These are phyloP conservation scores for Bipolaris gigantea DNA, from an alignment of 2,329 filamentous ascomycete genomes.

Conservation along the genomic window DNA sequence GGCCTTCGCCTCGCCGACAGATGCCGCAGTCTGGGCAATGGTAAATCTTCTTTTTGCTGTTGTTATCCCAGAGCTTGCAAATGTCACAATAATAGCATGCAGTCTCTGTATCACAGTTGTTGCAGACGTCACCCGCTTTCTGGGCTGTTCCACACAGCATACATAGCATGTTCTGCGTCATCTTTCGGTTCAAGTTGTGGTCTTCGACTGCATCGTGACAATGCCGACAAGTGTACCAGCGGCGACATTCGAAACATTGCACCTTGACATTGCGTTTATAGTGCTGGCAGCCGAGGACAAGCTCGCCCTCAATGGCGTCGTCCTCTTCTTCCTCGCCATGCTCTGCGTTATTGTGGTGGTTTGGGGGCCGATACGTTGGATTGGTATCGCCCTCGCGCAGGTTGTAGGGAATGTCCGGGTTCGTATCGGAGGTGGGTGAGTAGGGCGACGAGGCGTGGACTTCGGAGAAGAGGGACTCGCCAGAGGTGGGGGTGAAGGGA, in stretches of 20 bases:
- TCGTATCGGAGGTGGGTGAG: slow-evolving; percentile 39
- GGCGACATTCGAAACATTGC: slow-evolving; percentile 85
- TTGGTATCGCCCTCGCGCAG: slow-evolving; percentile 37
- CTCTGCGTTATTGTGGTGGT: slow-evolving; percentile 34
- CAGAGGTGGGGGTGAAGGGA: slow-evolving; percentile 44
- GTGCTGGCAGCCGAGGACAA: slow-evolving; percentile 76
- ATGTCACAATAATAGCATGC: slow-evolving; percentile 92
- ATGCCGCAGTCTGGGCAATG: slow-evolving; percentile 97
- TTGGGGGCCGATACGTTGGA: slow-evolving; percentile 34
- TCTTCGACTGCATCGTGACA: slow-evolving; percentile 86
- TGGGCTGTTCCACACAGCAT: slow-evolving; percentile 93
- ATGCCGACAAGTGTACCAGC: slow-evolving; percentile 93
- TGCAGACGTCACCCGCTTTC: slow-evolving; percentile 75
- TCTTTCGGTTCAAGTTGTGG: slow-evolving; percentile 75
- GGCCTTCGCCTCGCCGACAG: slow-evolving; percentile 83
- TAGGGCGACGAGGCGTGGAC: slow-evolving; percentile 39
- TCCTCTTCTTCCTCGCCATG: slow-evolving; percentile 53
- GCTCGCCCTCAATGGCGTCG: slow-evolving; percentile 52
- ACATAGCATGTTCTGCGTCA: slow-evolving; percentile 94
- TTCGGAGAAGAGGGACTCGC: slow-evolving; percentile 40
- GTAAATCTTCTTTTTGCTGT: slow-evolving; percentile 87
- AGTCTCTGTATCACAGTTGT: slow-evolving; percentile 72
- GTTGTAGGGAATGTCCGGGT: slow-evolving; percentile 41
- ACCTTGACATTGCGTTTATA: slow-evolving; percentile 96
- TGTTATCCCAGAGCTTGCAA: slow-evolving; percentile 97